These are phyloP conservation scores for Mrakia hoshinonis DNA, from an alignment of 768 basidiomycete genomes.

Conservation along the genomic window DNA sequence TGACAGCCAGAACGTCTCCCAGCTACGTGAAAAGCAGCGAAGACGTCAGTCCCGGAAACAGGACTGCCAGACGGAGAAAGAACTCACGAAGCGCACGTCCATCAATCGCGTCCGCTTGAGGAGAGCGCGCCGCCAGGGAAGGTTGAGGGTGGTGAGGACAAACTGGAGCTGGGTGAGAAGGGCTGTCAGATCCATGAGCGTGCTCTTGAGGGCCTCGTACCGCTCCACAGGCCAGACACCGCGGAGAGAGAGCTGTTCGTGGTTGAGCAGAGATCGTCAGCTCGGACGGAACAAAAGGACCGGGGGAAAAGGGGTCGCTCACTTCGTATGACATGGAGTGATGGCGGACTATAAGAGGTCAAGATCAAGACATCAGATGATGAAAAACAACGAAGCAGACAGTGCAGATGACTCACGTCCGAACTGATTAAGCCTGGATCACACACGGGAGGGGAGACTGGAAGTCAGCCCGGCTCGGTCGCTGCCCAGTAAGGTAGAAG, in stretches of 20 bases:
- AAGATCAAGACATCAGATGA: background rate
- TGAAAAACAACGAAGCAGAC: slow-evolving; percentile 53
- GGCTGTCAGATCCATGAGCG: slow-evolving; percentile 55
- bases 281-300: too few species aligned
- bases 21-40: slow-evolving; percentile 35
- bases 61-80: background rate
- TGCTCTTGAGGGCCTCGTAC: slow-evolving; percentile 30
- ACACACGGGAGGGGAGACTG: too few species aligned
- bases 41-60: background rate
- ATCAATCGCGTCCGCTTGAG: slow-evolving; percentile 63
- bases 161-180: slow-evolving; percentile 66
- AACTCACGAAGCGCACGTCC: slow-evolving; percentile 57
- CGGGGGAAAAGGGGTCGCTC: too few species aligned
- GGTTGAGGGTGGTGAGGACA: slow-evolving; percentile 61
- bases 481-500: slow-evolving; percentile 52
- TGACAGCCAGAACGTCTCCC: slow-evolving; percentile 73
- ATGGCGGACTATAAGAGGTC: background rate
- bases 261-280: too few species aligned
- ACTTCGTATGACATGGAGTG: slow-evolving; percentile 8
- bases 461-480: too few species aligned
- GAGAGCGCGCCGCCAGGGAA: slow-evolving; percentile 68
- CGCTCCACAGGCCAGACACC: slow-evolving; percentile 26
- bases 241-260: slow-evolving; percentile 6
- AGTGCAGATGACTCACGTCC: slow-evolving; percentile 31
- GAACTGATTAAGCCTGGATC: slow-evolving; percentile 41